Base-by-base conservation (phyloP, 2,329 filamentous ascomycete genomes). In the Pseudocercospora musae region DNA sequence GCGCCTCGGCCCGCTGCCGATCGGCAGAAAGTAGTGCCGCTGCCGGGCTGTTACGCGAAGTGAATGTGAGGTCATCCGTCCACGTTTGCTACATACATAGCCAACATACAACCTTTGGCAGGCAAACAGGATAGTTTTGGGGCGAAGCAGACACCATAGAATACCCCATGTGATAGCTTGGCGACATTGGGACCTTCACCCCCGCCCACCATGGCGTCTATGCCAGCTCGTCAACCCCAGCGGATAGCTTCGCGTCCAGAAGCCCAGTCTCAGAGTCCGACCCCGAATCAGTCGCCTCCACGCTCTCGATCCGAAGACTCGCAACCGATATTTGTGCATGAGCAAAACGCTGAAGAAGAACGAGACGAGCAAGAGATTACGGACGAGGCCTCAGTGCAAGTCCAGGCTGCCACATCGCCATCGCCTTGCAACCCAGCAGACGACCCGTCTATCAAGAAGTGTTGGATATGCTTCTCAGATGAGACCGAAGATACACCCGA, bases 401-500 rank as follows among this genome's bases (percentile, higher is more conserved):
- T 33, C 29, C 52, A 33, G 52, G 52, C 52, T 18, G 52, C 52
- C 18, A 25, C 44, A 11, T 49, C 52, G 49, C 49, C 49, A 21
- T 37, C 52, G 23, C 23, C 23, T 25, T 25, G 53, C 27, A 54
- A 56, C 8, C 44, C 59, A 54, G 72, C 70, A 42, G 70, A 78
- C 37, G 72, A 76, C 10, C 64, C 70, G 18, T 76, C 79, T 21
- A 70, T 77, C 11, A 80, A 81, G 62, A 87, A 83, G 73, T 89
- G 87, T 72, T 89, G 87, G 87, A 89, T 89, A 66, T 89, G 87
- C 75, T 88, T 89, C 74, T 82, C 82, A 54, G 86, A 88, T 63
- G 83, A 87, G 68, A 86, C 82, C 6, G 87, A 89, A 70, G 86
- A 89, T 61, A 79, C 79, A n/a, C 83, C 84, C 8, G 80, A 82